Conservation (phyloP, 2,329 filamentous ascomycete genomes). For the Coniella lustricola region DNA sequence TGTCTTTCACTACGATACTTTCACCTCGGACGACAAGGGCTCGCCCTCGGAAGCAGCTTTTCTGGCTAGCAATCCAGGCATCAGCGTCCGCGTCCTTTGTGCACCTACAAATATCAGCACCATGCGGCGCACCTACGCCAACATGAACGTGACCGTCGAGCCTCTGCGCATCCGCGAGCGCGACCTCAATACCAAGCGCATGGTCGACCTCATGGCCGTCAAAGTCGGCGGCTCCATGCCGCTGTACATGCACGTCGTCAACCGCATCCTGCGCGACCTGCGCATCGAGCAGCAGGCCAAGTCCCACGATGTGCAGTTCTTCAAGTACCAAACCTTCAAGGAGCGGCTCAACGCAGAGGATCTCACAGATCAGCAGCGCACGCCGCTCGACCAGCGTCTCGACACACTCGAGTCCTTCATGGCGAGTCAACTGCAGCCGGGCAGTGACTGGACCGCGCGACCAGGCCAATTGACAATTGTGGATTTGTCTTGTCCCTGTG, state of each 20-base stretch:
- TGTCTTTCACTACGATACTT: constrained; percentile 59
- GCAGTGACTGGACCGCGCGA: constrained; percentile 1
- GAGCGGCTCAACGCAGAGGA: constrained; percentile 26
- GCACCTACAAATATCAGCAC: constrained; percentile 43
- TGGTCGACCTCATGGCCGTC: constrained; percentile 55
- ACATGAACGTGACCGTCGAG: constrained; percentile 39
- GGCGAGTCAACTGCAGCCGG: constrained; percentile 21
- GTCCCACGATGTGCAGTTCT: constrained; percentile 19
- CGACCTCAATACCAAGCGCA: constrained; percentile 49
- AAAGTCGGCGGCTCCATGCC: constrained; percentile 34
- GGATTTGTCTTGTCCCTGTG: constrained; percentile 66
- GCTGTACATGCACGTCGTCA: constrained; percentile 51
- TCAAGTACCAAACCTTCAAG: constrained; percentile 47
- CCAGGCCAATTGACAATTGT: constrained; percentile 30
- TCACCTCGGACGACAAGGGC: constrained; percentile 39
- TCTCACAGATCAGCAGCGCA: constrained; percentile 42
- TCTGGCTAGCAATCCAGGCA: constrained; percentile 34
- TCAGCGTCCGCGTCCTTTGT: constrained; percentile 47
- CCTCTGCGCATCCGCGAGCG: constrained; percentile 43
- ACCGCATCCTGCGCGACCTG: constrained; percentile 50
- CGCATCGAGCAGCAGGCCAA: constrained; percentile 36
- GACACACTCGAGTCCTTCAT: constrained; percentile 60
- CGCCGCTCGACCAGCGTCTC: constrained; percentile 52
- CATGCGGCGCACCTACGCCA: constrained; percentile 34
- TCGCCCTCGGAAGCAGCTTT: constrained; percentile 54